These are phyloP conservation scores for Ustilago curta DNA, from an alignment of 1,284 basidiomycete genomes.

Conservation along the genomic window DNA sequence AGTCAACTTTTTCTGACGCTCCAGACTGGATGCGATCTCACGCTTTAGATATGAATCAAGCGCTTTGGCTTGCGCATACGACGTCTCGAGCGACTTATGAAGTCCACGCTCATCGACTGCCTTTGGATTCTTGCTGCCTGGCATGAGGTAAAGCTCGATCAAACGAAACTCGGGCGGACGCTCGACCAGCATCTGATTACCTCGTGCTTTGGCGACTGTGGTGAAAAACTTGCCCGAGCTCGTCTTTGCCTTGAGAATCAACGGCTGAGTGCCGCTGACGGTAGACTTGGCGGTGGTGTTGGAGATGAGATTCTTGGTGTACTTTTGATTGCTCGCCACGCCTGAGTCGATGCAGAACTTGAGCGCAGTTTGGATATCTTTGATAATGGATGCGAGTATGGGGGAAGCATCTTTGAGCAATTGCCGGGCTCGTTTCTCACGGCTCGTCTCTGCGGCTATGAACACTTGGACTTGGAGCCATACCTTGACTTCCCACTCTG, in stretches of 20 bases:
- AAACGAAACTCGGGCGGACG: conserved; percentile 46
- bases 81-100: conserved; percentile 54
- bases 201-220: conserved; percentile 51
- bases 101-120: conserved; percentile 47
- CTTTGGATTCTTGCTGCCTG: conserved; percentile 43
- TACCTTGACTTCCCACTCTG: conserved; percentile 48
- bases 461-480: conserved; percentile 27
- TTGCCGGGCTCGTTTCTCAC: conserved; percentile 54
- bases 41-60: conserved; percentile 41
- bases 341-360: conserved; percentile 54
- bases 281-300: conserved; percentile 22
- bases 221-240: conserved; percentile 57
- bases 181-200: conserved; percentile 50
- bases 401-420: conserved; percentile 39
- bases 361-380: conserved; percentile 46
- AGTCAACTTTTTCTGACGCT: conserved; percentile 40
- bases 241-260: conserved; percentile 54
- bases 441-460: conserved; percentile 47
- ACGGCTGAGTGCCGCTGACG: conserved; percentile 37
- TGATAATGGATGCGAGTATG: conserved; percentile 30
- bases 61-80: conserved; percentile 53
- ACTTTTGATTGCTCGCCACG: conserved; percentile 50
- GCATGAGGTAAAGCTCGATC: conserved; percentile 56
- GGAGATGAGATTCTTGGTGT: conserved; percentile 46
- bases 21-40: conserved; percentile 45